Evolutionary conservation across 148 eudicot species (phyloP), one percentile per base, ranked within the genome.

Genomic region (Vaccinium corymbosum): DNA sequence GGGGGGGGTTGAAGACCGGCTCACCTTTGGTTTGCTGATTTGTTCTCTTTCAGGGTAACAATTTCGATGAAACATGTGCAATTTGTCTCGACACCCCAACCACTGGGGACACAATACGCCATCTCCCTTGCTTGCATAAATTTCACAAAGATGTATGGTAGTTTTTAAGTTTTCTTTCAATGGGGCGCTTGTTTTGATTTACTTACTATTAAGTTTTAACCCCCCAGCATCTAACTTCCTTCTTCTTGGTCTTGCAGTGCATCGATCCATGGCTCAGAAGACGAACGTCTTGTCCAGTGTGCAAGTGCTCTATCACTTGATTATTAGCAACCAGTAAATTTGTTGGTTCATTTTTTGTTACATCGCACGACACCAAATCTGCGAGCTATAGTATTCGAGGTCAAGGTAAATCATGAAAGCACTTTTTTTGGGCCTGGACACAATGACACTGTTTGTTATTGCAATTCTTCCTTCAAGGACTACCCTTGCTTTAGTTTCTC

Each of bases 211-310:
- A n/a, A 64, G 16, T 68, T 68, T 68, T 27, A 27, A 3, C 73
- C 73, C 13, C 73, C 38, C 29, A 25, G 73, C 73, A 14, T 29
- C 42, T 68, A 68, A 68, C 73, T 29, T 68, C 70, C 73, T 50
- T 73, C 74, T 15, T 9, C 27, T 78, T 42, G 66, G 74, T 79
- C 51, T 89, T 83, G 81, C 93, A 97, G 99, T 97, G 99, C 86
- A 97, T 97, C 72, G 99, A 97, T 97, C 94, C 94, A 83, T 97
- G 99, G 99, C 93, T 97, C 81, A 89, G 97, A 83, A 92, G 97
- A 86, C 91, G 76, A 87, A 89, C 94, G 50, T 90, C 94, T 15
- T 97, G 99, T 78, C 99, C 99, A 16, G 90, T 97, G 57, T 97
- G 99, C 94, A 97, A 97, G 89, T 94, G 93, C 61, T 93, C 97